Base-by-base conservation (phyloP, 1,284 basidiomycete species). In the Kalmanozyma brasiliensis region DNA sequence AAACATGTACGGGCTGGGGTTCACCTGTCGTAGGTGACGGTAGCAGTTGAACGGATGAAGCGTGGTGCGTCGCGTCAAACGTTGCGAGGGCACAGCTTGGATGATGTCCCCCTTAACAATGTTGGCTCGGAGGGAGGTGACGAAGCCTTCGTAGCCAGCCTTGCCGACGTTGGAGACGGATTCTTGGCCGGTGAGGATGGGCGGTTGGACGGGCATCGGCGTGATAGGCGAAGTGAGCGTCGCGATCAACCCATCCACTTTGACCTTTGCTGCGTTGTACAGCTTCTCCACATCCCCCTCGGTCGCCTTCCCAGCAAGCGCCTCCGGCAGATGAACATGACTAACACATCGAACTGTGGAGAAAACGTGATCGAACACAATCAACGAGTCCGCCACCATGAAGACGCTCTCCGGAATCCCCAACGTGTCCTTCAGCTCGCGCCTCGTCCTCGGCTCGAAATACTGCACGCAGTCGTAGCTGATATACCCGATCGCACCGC, bases 1-100 rank as follows among this genome's bases (percentile, higher is more conserved):
- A 84, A 96, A 99, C 95, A 97, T 98, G 84, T 99, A 98, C 6
- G 96, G 96, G 52, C 92, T 94, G 0, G 96, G 96, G 81, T 99
- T 99, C 64, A 98, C 87, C 76, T 94, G 90, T 45, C 96, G 89
- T 41, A 99, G 86, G 59, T 93, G 91, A 22, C 96, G 87, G 83
- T 94, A 97, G 13, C 91, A 93, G 84, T 98, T 99, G 86, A 99
- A 99, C 0, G 96, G 94, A 83, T 98, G 94, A 26, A 99, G 85
- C 19, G 87, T 83, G 0, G 96, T 98, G 49, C 90, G 90, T 35
- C 93, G 87, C 16, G 90, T 85, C 34, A 98, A 85, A 16, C 95
- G 87, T 82, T 98, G 96, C 16, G 92, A 94, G 1, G 96, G 96
- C 8, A 99, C 96, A 3, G 96, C 96, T 84, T 99, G 96, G 78